A percentile compares a stretch with the other conserved stretches of the same genome.
phyloP scores from a whole-genome alignment of 2,329 filamentous ascomycete species.

The Botryotinia narcissicola region DNA sequence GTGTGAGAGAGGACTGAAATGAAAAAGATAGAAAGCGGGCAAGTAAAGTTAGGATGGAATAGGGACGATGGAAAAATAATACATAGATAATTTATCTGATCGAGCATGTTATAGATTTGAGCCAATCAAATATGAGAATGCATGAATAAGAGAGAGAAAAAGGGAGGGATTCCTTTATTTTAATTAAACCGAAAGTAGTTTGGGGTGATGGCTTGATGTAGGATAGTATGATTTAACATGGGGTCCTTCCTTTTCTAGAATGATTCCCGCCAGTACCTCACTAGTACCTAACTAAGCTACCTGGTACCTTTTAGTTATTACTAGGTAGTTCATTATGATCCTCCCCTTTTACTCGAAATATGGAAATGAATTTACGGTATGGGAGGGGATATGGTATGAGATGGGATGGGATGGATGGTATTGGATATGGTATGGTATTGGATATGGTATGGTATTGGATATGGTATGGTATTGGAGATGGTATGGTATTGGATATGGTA shows the following conservation, averaged over 20 bases:
- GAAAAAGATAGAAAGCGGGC: not conserved
- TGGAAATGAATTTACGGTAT: not conserved
- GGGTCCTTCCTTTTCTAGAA: not conserved
- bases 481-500: no score
- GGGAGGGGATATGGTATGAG: no score
- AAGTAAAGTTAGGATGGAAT: not conserved
- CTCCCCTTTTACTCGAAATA: not conserved
- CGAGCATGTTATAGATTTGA: not conserved
- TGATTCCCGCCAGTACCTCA: conserved; percentile 12
- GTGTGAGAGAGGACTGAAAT: not conserved
- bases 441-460: no score
- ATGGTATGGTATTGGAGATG: no score
- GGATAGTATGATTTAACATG: not conserved
- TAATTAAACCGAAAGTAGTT: not conserved
- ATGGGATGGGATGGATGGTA: no score
- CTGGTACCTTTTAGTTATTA: not conserved
- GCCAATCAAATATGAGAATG: not conserved
- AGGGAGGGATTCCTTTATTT: conserved; percentile 2
- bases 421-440: no score
- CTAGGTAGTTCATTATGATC: not conserved
- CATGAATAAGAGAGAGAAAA: not conserved
- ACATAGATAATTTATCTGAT: not conserved
- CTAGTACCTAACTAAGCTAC: not conserved
- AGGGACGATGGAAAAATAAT: not conserved
- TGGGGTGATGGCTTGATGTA: not conserved